A percentile compares a stretch with the other conserved stretches of the same genome.
These are phyloP conservation scores for Chrysochromulina tobinii DNA, from an alignment of 78 protist species.

Conservation along the genomic window DNA sequence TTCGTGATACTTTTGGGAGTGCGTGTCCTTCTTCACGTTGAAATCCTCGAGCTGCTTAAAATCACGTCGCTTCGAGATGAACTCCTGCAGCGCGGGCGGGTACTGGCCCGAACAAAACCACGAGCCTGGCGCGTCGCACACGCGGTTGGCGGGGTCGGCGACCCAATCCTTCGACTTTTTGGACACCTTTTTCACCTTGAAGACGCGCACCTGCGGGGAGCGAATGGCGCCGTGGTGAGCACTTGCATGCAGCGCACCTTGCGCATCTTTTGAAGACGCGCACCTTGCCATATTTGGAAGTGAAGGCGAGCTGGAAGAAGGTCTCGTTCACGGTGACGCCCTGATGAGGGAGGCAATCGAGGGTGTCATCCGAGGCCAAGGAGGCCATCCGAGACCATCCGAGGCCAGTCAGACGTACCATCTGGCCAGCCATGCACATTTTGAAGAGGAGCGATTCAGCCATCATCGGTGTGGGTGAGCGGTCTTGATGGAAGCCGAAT, in stretches of 20 bases:
- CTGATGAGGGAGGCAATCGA: not conserved
- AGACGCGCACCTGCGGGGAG: conserved; percentile 8
- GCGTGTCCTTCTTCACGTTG: not conserved
- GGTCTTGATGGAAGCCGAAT: not conserved
- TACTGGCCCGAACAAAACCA: conserved; percentile 27
- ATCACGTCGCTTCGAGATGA: not conserved
- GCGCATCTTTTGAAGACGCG: not conserved
- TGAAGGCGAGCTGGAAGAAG: not conserved
- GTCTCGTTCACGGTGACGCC: not conserved
- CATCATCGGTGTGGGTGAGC: conserved; percentile 23
- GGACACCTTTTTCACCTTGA: not conserved
- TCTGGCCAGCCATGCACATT: not conserved
- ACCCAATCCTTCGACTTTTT: not conserved
- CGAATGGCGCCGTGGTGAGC: not conserved
- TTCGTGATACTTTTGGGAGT: not conserved
- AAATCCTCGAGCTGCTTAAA: conserved; percentile 29
- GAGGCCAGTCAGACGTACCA: no score
- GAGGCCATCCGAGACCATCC: no score
- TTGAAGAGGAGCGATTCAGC: not conserved
- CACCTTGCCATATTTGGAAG: not conserved
- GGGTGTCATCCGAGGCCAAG: no score
- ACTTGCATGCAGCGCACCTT: no score
- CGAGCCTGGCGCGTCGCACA: conserved; percentile 39
- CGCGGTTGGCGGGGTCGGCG: conserved; percentile 12
- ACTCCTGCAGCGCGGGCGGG: conserved; percentile 8